These are phyloP conservation scores for Gossypium herbaceum DNA, from an alignment of 345 rosid genomes.

Conservation along the genomic window DNA sequence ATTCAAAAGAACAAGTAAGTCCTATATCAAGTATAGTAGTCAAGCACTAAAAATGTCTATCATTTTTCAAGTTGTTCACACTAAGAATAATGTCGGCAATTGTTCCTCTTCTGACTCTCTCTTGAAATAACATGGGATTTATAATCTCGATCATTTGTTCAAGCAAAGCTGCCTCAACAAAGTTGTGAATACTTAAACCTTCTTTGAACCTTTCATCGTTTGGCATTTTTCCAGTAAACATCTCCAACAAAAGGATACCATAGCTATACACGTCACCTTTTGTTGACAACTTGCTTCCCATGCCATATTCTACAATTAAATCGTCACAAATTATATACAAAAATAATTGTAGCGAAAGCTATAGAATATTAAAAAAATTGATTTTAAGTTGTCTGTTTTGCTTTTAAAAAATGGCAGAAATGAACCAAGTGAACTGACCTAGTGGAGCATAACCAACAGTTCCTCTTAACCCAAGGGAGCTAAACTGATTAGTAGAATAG, in stretches of 20 bases:
- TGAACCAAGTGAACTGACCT: constrained; percentile 13
- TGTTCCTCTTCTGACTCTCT: neutral
- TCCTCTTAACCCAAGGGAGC: constrained; percentile 15
- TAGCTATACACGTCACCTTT: neutral
- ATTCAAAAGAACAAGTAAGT: neutral
- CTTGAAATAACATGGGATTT: neutral
- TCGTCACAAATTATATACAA: neutral
- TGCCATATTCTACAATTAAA: neutral
- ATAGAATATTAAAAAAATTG: neutral
- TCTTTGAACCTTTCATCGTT: neutral
- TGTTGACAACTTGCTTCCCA: neutral
- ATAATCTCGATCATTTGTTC: neutral
- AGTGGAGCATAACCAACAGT: constrained; percentile 26
- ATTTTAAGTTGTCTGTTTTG: neutral
- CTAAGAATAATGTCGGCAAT: neutral
- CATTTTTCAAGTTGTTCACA: neutral
- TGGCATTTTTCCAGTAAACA: neutral
- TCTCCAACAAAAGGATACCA: neutral
- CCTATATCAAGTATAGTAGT: neutral
- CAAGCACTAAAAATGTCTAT: neutral
- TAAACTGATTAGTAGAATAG: neutral
- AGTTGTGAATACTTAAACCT: neutral
- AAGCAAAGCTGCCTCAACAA: neutral
- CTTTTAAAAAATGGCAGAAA: neutral
- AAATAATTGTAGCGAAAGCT: neutral